Conservation (phyloP, 2,329 filamentous ascomycete species). For the Fusarium sp. region DNA sequence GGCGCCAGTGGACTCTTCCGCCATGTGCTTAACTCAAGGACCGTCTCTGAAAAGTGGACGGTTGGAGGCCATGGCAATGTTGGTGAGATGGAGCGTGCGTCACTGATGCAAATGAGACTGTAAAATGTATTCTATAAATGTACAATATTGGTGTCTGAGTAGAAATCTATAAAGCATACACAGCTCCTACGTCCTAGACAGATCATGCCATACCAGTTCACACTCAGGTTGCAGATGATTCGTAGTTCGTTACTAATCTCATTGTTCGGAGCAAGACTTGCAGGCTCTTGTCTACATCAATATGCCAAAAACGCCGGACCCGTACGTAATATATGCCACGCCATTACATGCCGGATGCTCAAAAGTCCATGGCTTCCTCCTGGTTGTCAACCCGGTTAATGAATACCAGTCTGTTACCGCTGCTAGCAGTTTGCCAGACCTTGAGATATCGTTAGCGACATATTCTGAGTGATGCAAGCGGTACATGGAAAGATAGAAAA, state of each 20-base stretch:
- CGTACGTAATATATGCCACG: conserved; percentile 31
- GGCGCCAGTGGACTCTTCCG: conserved; percentile 84
- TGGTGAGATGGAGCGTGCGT: conserved; percentile 83
- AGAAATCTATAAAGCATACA: conserved; percentile 29
- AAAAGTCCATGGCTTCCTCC: conserved; percentile 61
- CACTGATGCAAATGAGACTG: conserved; percentile 61
- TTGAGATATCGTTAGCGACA: conserved; percentile 57
- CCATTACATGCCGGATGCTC: conserved; percentile 33
- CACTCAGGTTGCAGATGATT: not conserved
- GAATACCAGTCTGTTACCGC: conserved; percentile 77
- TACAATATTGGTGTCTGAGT: conserved; percentile 44
- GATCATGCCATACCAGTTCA: not conserved
- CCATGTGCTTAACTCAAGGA: conserved; percentile 73
- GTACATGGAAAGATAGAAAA: not conserved
- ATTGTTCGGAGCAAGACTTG: conserved; percentile 29
- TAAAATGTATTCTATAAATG: conserved; percentile 50
- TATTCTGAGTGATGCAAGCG: not conserved
- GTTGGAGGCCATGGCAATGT: conserved; percentile 83
- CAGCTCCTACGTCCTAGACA: conserved; percentile 4
- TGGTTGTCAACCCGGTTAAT: conserved; percentile 60
- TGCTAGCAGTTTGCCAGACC: conserved; percentile 83
- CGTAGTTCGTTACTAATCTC: not conserved
- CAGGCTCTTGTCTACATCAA: conserved; percentile 39
- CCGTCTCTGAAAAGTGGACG: conserved; percentile 85
- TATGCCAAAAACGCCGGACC: conserved; percentile 50